Percentiles rank a stretch among this genome's conserved stretches.
These are phyloP conservation scores for Nothophoma quercina DNA, from an alignment of 2,329 filamentous ascomycete species.

Conservation along the genomic window DNA sequence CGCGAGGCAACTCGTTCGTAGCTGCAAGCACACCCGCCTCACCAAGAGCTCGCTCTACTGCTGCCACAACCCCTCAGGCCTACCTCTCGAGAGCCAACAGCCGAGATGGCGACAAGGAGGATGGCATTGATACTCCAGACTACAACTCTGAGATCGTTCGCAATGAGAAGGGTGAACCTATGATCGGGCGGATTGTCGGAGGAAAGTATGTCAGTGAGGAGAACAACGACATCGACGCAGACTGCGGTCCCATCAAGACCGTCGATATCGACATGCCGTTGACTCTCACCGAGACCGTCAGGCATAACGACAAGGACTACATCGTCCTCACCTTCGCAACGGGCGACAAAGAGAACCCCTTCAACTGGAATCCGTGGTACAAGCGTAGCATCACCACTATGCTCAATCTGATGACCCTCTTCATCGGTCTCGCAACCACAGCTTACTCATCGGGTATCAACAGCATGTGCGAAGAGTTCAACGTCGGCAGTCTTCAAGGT, in stretches of 20 bases:
- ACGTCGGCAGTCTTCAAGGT: conserved; percentile 30
- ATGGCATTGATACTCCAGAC: conserved; percentile 1
- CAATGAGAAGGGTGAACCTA: conserved; percentile 35
- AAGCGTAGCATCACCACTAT: conserved; percentile 39
- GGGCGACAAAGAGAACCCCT: conserved; percentile 36
- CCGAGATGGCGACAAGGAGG: conserved; percentile 6
- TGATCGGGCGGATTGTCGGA: conserved; percentile 34
- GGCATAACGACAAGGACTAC: conserved; percentile 36
- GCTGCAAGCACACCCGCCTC: conserved; percentile 15
- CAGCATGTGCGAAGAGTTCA: conserved; percentile 38
- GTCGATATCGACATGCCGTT: conserved; percentile 40
- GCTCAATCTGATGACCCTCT: conserved; percentile 38
- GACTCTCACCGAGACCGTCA: conserved; percentile 36
- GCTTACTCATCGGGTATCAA: conserved; percentile 38
- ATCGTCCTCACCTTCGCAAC: conserved; percentile 36
- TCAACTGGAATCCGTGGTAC: conserved; percentile 41
- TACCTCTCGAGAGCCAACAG: conserved; percentile 19
- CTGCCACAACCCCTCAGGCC: conserved; percentile 18
- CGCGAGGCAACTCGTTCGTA: conserved; percentile 9
- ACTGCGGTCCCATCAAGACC: conserved; percentile 34
- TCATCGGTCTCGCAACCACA: conserved; percentile 38
- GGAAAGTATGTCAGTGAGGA: conserved; percentile 32
- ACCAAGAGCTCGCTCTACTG: conserved; percentile 17
- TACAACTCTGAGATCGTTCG: conserved; percentile 24
- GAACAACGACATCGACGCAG: conserved; percentile 32